Base-by-base conservation (phyloP, 768 basidiomycete genomes). In the Neoboletus brunneissimus region DNA sequence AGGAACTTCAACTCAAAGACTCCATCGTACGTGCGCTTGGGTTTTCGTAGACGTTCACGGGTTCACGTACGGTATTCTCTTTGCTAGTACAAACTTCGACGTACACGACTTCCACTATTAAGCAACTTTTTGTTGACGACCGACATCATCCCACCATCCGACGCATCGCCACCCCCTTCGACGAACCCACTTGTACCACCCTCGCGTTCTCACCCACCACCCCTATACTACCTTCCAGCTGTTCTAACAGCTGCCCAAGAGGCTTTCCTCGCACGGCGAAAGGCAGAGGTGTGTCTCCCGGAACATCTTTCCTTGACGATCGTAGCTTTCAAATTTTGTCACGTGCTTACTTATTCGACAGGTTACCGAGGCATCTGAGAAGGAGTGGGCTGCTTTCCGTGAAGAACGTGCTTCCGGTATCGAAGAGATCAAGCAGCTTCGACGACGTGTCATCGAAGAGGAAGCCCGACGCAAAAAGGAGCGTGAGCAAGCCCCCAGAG, bases 1-100 rank as follows among this genome's bases (percentile, higher is more conserved):
- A 91, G 69, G 90, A 93, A 8, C 68, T 91, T 45, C 87, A 88
- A 64, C 78, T 91, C 48, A 88, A 86, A 72, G 89, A 91, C 64
- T 90, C 87, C 9, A 83, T 92, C 61, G 89, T 90, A 66, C 53
- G 89, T 80, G 20, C 23, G 41, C 20, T 35, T 35, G 43, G 1
- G 8, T 50, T 41, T 27, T 48, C 48, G 20, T 43, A n/a, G 3
- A 35, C 16, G 13, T 12, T 22, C 25, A 20, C 23, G 2, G 50
- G 32, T 38, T 58, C 54, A 54, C n/a, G 55, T 6, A 32, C 25
- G 40, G 25, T 47, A 10, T 47, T 45, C 23, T 15, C 31, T 37
- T 29, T 49, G 51, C n/a, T 59, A 91, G 89, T 83, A 86, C 72
- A 90, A 90, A 70, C 80, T 86, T 58, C 85, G 89, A 58, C 79